Evolutionary conservation across 2,329 filamentous ascomycete genomes (phyloP).

Genomic region (Fusarium sp.): DNA sequence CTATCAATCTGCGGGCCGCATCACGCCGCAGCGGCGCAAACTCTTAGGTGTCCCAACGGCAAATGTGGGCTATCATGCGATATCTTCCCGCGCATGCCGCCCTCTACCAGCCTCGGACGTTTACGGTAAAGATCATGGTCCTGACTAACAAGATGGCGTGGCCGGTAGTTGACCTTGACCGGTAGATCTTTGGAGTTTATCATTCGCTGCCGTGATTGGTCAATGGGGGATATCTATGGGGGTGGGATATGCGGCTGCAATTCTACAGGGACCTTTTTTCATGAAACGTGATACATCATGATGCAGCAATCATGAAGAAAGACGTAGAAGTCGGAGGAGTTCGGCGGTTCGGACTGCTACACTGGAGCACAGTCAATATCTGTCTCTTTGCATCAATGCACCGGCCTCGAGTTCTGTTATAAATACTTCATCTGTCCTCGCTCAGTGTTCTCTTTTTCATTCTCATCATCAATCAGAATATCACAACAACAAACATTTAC

Average conservation of each 20-base stretch:
- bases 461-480: neutral
- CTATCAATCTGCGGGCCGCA: conserved; percentile 27
- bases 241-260: neutral
- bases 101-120: neutral
- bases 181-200: conserved; percentile 1
- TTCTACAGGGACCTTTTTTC: neutral
- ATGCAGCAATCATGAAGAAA: conserved; percentile 9
- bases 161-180: neutral
- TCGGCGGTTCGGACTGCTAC: conserved; percentile 16
- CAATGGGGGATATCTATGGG: no score
- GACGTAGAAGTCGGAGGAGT: conserved; percentile 4
- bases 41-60: neutral
- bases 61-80: conserved; percentile 28
- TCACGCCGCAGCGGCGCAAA: conserved; percentile 19
- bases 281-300: neutral
- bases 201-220: neutral
- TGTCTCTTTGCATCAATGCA: neutral
- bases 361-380: neutral
- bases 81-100: conserved; percentile 5
- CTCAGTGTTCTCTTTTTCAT: neutral
- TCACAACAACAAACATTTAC: neutral
- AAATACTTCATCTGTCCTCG: conserved; percentile 1
- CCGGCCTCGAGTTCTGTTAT: neutral
- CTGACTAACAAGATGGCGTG: neutral
- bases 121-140: neutral